Percentiles rank a stretch among this genome's conserved stretches.
phyloP scores from a whole-genome alignment of 1,284 basidiomycete species.

The Xerocomus cyaneibrunnescens region DNA sequence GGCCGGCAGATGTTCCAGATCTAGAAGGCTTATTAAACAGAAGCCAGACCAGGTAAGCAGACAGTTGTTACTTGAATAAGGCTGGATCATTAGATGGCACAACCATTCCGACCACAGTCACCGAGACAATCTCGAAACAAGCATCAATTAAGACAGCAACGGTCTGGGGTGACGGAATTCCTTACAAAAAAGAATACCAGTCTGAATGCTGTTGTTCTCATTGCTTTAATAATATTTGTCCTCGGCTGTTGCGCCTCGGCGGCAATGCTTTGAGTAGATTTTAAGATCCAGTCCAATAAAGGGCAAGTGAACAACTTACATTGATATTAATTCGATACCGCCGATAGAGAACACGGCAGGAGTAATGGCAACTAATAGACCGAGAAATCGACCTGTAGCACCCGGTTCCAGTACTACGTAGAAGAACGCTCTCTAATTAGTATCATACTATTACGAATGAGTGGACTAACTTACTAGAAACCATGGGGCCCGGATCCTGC shows the following conservation, averaged over 20 bases:
- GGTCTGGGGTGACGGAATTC: neutral
- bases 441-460: conserved; percentile 18
- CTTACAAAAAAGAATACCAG: conserved; percentile 72
- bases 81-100: conserved; percentile 68
- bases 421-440: conserved; percentile 45
- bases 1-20: conserved; percentile 58
- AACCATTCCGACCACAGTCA: conserved; percentile 77
- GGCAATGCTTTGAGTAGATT: conserved; percentile 50
- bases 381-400: conserved; percentile 52
- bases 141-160: conserved; percentile 4
- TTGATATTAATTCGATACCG: conserved; percentile 81
- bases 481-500: conserved; percentile 24
- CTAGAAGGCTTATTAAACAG: conserved; percentile 8
- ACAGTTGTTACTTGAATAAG: conserved; percentile 50
- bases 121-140: conserved; percentile 53
- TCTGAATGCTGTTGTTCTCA: conserved; percentile 78
- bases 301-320: conserved; percentile 43
- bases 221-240: conserved; percentile 77
- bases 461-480: conserved; percentile 16
- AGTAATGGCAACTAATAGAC: conserved; percentile 64
- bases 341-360: conserved; percentile 85
- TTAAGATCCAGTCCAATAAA: neutral
- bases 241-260: conserved; percentile 76
- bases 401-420: conserved; percentile 33
- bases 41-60: conserved; percentile 5